Base-by-base conservation (phyloP, 108 stramenopile genomes). In the Cyclotella choctawhatcheeana region DNA sequence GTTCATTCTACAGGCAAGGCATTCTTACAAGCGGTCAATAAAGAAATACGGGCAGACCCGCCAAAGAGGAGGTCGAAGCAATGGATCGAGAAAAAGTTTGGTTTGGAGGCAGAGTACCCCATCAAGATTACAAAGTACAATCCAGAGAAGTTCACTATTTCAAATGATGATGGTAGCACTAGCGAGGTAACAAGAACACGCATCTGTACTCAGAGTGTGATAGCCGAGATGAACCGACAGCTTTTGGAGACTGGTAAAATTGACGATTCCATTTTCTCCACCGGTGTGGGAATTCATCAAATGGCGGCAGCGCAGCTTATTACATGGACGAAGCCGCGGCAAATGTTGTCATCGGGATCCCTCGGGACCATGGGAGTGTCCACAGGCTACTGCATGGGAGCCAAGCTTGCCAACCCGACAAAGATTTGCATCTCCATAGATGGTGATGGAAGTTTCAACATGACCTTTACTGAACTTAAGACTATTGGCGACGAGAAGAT, bases 271-370 rank as follows among this genome's bases (percentile, higher is more conserved):
- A 89, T 96, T 31, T 96, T 92, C 66, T 76, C 93, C 4, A 94
- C 96, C 7, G 93, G 92, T 54, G 95, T 93, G 55, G 96, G 96
- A 10, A 92, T 92, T 69, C 96, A 96, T 64, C 96, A 96, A 81
- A 96, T 96, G 96, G 89, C 90, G 33, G 88, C 96, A 6, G 96
- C 96, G 5, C 96, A 96, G 88, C 85, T 93, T 40, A 89, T 96
- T 67, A 96, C 93, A 27, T 96, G 96, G 93, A 96, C 93, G 26
- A 79, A 96, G 69, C 96, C 96, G 44, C 76, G 92, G 48, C 93
- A 96, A 73, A 93, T 93, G 93, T 84, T 96, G 37, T 84, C 86
- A 21, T 88, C 86, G 47, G 93, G 91, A n/a, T 93, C 92, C 24
- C 79, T 93, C 50, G 96, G 96, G 34, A 96, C 96, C 12, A 96